A percentile compares a stretch with the other conserved stretches of the same genome.
phyloP scores from a whole-genome alignment of 768 basidiomycete species.

The Polyporus arcularius region DNA sequence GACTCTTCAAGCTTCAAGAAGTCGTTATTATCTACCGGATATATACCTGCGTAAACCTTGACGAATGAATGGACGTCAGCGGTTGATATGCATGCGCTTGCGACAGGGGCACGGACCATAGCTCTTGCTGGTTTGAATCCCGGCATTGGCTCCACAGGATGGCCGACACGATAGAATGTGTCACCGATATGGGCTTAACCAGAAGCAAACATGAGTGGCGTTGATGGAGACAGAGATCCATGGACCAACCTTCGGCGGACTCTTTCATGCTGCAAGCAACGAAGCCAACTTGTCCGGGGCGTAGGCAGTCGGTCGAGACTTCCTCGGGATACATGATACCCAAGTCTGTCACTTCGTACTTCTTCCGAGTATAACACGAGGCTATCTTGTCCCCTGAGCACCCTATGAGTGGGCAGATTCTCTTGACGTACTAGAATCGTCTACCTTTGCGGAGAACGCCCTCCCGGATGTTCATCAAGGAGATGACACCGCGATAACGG shows the following conservation, averaged over 20 bases:
- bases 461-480: constrained; percentile 77
- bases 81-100: neutral
- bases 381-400: constrained; percentile 82
- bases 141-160: constrained; percentile 77
- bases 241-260: constrained; percentile 75
- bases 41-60: constrained; percentile 93
- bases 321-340: constrained; percentile 93
- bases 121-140: constrained; percentile 92
- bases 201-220: neutral
- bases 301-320: constrained; percentile 63
- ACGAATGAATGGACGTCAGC: neutral
- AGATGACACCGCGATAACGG: constrained; percentile 94
- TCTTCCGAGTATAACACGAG: constrained; percentile 82
- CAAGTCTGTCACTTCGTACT: constrained; percentile 86
- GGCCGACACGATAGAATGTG: constrained; percentile 78
- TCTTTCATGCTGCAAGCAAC: constrained; percentile 98
- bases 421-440: constrained; percentile 3
- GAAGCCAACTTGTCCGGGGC: constrained; percentile 84
- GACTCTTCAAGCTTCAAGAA: constrained; percentile 96
- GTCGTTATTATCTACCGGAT: constrained; percentile 88
- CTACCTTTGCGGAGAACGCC: constrained; percentile 83
- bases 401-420: neutral
- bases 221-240: neutral
- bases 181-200: constrained; percentile 87
- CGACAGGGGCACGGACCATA: constrained; percentile 60